Evolutionary conservation across 2,329 filamentous ascomycete species (phyloP), one percentile per base, ranked within the genome.

Genomic region (Fusarium nurragi): DNA sequence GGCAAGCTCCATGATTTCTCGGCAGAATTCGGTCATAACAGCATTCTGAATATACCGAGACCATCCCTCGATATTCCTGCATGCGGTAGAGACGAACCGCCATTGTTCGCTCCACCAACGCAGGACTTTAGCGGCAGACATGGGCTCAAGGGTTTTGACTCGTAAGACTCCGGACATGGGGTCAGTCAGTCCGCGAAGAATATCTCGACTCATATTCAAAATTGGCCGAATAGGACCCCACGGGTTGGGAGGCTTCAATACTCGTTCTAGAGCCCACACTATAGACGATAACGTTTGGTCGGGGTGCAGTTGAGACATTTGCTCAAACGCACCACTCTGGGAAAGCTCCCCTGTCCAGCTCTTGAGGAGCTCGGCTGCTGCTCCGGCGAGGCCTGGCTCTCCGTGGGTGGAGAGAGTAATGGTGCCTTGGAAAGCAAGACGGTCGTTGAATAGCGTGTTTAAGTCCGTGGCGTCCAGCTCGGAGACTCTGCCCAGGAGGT

Each of bases 1-100:
- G 1, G 94, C 94, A 73, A 97, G 91, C 71, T 98, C 93, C 87
- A 99, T 99, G 14, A 92, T 91, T 73, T 97, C 93, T 67, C 95
- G 89, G 74, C 94, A 97, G 72, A 98, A 97, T 55, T 97, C 89
- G 71, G 93, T 90, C 92, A 99, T 94, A 51, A 87, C 82, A 19
- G 82, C 78, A 74, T 93, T 95, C 47, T 94, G 89, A 57, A 92
- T 87, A 5, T 85, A 85, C 14, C 86, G 81, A 65, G 92, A 93
- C 95, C 95, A 99, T 12, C 81, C 80, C 73, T 97, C 93, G 4
- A 94, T 96, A 60, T 90, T 88, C 38, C 88, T 83, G 72, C 97
- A 97, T 16, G 94, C 91, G 54, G 90, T 89, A 38, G 89, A 90
- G 39, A 98, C 83, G 41, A 88, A 89, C 54, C 86, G 84, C 96